Base-by-base conservation (phyloP, 257 asterid genomes). In the Orobanche coerulescens region DNA sequence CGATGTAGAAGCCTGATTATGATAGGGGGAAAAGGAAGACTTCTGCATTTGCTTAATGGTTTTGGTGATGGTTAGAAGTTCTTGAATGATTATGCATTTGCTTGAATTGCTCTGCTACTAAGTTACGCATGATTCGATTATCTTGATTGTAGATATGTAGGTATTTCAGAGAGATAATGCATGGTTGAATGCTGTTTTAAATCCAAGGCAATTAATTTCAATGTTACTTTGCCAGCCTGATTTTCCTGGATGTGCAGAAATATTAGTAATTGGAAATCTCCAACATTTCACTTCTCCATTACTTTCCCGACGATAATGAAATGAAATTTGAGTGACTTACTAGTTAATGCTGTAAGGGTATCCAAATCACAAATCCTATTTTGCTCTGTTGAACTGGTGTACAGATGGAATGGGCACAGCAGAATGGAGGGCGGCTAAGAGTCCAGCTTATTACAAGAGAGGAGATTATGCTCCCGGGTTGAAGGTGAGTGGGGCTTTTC, bases 391-490 rank as follows among this genome's bases (percentile, higher is more conserved):
- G 69, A 28, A 28, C 52, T 65, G 61, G 61, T 55, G 51, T 42
- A 75, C 75, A 87, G 95, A 90, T 75, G 97, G 97, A 65, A 90
- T 90, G 97, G 97, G 97, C 18, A 87, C 95, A 15, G 95, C 97
- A 66, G 95, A 87, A 60, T 90, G 97, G 97, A 87, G 95, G 75
- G 84, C 97, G 33, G 93, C 97, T 33, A 90, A 90, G 80, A 90
- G 87, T 69, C 87, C 97, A 12, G 52, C 95, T 53, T 84, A 90
- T 70, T 90, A 79, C 81, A 90, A 90, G 82, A 87, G 97, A 81
- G 97, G 97, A 58, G 97, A 90, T 77, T 90, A 87, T 75, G 97
- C 80, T 66, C 96, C 96, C 1, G 96, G 96, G 50, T 68, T 89
- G 79, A 89, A 86, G 91, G 95, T 83, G 64, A 62, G 46, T 37